Base-by-base conservation (phyloP, 257 asterid species). In the Ilex aquifolium region DNA sequence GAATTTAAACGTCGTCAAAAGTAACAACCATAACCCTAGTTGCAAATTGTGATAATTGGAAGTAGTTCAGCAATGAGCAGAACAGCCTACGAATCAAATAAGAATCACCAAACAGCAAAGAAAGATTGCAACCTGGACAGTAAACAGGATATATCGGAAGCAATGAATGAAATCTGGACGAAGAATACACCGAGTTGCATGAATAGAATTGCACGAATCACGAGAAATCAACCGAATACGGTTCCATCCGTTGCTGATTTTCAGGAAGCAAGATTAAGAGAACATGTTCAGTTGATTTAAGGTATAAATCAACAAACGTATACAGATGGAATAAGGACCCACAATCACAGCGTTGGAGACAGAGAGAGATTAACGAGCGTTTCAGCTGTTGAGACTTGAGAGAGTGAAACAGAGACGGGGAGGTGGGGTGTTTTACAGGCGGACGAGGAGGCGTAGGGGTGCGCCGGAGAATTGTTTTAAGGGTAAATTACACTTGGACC, bases 181-280 rank as follows among this genome's bases (percentile, higher is more conserved):
- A 46, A 46, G 3, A 46, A 46, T 10, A 46, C 13, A 46, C 52
- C 5, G 42, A 36, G 48, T 48, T 17, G 51, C 32, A 44, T 42
- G 52, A 61, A 64, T 67, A 71, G 54, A 72, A 65, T 65, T 21
- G 65, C 61, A 44, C 60, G 44, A 61, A 57, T 32, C 42, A 36
- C 69, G 72, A 42, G 53, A 51, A 31, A 60, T 31, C 5, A 11
- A 49, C 58, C 27, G 10, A 10, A 6, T 42, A 66, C 62, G 7
- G 69, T 58, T 29, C 52, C 66, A 73, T 70, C 59, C 63, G 32
- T 32, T 17, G 67, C 74, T 56, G 67, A 60, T 63, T 67, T 50
- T 42, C 66, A 46, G 67, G 69, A 67, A 61, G 27, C 61, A 42
- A 13, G 13, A 29, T 36, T 8, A 36, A 36, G 7, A 36, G 42